Base-by-base conservation (phyloP, 108 stramenopile species). In the Pseudonitzschia delicatissima region DNA sequence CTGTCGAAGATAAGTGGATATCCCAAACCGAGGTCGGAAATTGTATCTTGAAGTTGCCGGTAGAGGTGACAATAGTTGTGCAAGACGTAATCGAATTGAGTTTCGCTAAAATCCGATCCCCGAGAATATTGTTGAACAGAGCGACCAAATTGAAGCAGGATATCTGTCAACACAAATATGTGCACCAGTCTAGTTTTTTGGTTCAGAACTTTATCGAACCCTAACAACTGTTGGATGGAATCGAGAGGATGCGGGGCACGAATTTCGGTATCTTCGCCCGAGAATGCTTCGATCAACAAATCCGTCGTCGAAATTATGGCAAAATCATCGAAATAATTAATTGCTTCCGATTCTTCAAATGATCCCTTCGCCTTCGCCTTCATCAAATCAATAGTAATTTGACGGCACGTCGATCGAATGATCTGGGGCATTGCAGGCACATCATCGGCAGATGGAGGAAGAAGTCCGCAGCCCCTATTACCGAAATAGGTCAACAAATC, bases 381-480 rank as follows among this genome's bases (percentile, higher is more conserved):
- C 20, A 7, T 20, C 48, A 49, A 7, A 17, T 49, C n/a, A 7
- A 23, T 20, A 20, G 55, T 26, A 7, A 57, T 57, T 57, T 33
- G 55, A 57, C 55, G 55, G 32, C 55, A 57, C 15, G 28, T 11
- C 21, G 48, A 31, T 23, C 32, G 21, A 31, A 27, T 57, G 25
- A 32, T 57, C 29, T 57, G 55, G 9, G 55, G 32, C 12, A 57
- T 12, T n/a, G 12, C n/a, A 12, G 55, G 1, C 12, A n/a, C 55
- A 15, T 57, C 48, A 20, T 23, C 55, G 17, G 55, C 5, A 27
- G 29, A 15, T 8, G 55, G 55, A 57, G 55, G 55, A 15, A 57
- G 32, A 29, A 57, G 31, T 17, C 55, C 55, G 9, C 4, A 29
- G 29, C 55, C 28, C 11, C 11, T 27, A 9, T 0, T n/a, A 57